These are phyloP conservation scores for Entophlyctis luteolus DNA, from an alignment of 192 early-diverging fungal species.

Conservation along the genomic window DNA sequence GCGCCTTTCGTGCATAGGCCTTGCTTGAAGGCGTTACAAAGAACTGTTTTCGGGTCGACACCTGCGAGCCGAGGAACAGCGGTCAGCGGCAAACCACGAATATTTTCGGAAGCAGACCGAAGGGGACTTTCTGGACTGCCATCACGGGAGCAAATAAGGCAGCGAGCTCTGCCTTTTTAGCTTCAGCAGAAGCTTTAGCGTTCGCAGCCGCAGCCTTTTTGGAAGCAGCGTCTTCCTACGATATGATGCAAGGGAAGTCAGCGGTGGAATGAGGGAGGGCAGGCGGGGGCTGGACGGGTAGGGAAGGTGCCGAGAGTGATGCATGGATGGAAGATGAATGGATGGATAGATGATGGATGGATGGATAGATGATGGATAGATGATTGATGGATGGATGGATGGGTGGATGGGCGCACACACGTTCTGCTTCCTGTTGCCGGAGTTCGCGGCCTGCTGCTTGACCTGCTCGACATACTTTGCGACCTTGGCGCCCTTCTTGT, in stretches of 20 bases:
- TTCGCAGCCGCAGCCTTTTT: slow-evolving; percentile 54
- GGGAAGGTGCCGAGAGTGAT: background rate
- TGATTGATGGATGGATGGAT: background rate
- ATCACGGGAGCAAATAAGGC: slow-evolving; percentile 88
- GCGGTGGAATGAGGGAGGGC: background rate
- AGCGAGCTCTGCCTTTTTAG: slow-evolving; percentile 84
- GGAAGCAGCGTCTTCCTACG: slow-evolving; percentile 62
- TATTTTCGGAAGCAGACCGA: too few relatives aligned
- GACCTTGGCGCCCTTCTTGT: slow-evolving; percentile 95
- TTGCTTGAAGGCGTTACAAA: slow-evolving; percentile 89
- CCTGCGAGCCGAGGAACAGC: slow-evolving; percentile 43
- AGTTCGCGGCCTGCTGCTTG: slow-evolving; percentile 62
- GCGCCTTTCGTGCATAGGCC: slow-evolving; percentile 86
- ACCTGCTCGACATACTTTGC: slow-evolving; percentile 86
- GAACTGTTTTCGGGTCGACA: slow-evolving; percentile 89
- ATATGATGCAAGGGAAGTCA: background rate
- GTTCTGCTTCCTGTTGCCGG: slow-evolving; percentile 48
- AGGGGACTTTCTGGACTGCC: slow-evolving; percentile 89
- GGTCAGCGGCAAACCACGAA: too few relatives aligned
- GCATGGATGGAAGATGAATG: background rate
- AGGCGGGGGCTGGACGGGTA: background rate
- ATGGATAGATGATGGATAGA: background rate
- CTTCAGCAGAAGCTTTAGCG: slow-evolving; percentile 77
- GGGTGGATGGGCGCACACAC: slow-evolving; percentile 4
- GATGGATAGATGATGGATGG: background rate